phyloP scores from a whole-genome alignment of 2,329 filamentous ascomycete genomes.

The Fusarium abutilonis region DNA sequence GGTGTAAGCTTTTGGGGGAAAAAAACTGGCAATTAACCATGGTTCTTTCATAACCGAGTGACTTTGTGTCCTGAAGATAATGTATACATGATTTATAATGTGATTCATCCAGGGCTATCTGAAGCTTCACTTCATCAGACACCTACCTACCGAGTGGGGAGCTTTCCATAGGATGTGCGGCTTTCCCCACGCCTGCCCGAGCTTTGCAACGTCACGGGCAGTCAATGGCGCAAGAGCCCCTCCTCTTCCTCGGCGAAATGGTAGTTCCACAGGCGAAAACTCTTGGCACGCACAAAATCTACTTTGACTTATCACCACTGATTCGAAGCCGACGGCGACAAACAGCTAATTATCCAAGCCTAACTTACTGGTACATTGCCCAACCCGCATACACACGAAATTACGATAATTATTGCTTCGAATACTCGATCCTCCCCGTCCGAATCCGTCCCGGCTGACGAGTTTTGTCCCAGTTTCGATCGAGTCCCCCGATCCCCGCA shows the following conservation, averaged over 20 bases:
- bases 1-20: no score
- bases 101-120: no score
- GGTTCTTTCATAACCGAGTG: not conserved
- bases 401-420: conserved; percentile 17
- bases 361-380: conserved; percentile 50
- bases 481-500: conserved; percentile 47
- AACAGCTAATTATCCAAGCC: conserved; percentile 50
- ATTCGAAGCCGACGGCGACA: conserved; percentile 50
- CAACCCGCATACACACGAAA: conserved; percentile 32
- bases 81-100: no score
- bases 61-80: no score
- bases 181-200: conserved; percentile 37
- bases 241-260: conserved; percentile 48
- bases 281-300: conserved; percentile 60
- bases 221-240: conserved; percentile 37
- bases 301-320: conserved; percentile 51
- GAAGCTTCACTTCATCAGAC: not conserved
- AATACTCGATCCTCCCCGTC: conserved; percentile 34
- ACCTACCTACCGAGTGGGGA: conserved; percentile 1
- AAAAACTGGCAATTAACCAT: no score
- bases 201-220: conserved; percentile 34
- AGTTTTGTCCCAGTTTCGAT: conserved; percentile 44
- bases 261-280: conserved; percentile 55
- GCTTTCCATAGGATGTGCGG: conserved; percentile 10
- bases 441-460: conserved; percentile 44